Conservation (phyloP, 23 red algal genomes). For the Gracilaria vermiculophylla region DNA sequence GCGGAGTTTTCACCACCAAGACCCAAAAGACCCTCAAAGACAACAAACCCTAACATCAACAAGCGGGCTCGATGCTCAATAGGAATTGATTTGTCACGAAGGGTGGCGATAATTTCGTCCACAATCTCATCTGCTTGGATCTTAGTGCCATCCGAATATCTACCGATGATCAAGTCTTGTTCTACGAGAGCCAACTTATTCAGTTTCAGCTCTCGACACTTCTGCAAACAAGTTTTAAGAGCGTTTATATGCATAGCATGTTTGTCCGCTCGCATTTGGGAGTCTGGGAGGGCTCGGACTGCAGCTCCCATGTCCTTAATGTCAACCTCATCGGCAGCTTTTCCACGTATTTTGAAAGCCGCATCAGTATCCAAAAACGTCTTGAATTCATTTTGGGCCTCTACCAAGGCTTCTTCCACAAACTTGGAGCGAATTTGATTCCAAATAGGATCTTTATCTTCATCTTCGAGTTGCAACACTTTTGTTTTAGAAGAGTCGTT, state of each 20-base stretch:
- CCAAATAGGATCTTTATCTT: conserved; percentile 73
- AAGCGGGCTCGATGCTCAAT: conserved; percentile 43
- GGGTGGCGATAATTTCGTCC: conserved; percentile 25
- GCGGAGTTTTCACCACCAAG: conserved; percentile 63
- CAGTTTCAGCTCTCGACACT: conserved; percentile 41
- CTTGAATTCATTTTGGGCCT: conserved; percentile 50
- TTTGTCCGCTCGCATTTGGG: conserved; percentile 63
- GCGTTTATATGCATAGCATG: conserved; percentile 80
- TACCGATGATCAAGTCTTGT: conserved; percentile 83
- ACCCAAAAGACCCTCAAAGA: conserved; percentile 47
- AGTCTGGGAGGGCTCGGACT: conserved; percentile 85
- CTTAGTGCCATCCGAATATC: conserved; percentile 52
- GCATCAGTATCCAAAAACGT: conserved; percentile 75
- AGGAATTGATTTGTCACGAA: conserved; percentile 45
- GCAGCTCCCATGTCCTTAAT: conserved; percentile 88
- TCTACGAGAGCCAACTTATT: conserved; percentile 67
- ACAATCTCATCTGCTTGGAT: conserved; percentile 50
- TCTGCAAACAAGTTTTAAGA: conserved; percentile 45
- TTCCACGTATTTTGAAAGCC: conserved; percentile 74
- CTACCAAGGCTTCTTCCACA: conserved; percentile 72
- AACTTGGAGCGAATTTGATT: conserved; percentile 63
- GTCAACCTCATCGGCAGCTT: conserved; percentile 41
- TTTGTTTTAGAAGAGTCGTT: conserved; percentile 43
- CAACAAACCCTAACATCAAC: conserved; percentile 57
- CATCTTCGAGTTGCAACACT: conserved; percentile 63